These are phyloP conservation scores for Exophiala bonariae DNA, from an alignment of 2,329 filamentous ascomycete species.

Conservation along the genomic window DNA sequence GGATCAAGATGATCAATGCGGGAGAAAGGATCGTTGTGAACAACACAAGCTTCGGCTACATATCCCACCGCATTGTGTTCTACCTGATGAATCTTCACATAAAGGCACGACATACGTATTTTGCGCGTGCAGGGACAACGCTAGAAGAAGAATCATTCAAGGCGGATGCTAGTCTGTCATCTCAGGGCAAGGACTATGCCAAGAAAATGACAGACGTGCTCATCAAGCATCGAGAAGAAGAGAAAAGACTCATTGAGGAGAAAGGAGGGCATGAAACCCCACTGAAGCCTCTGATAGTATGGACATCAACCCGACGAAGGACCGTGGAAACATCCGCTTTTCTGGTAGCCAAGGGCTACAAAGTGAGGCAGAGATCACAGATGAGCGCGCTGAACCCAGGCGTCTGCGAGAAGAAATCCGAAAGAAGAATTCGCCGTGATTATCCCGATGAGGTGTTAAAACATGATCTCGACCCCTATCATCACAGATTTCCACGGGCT, in stretches of 20 bases:
- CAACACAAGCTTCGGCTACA: constrained; percentile 93
- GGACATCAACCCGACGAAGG: constrained; percentile 89
- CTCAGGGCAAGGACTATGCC: constrained; percentile 77
- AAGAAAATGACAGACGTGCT: constrained; percentile 83
- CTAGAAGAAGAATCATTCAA: constrained; percentile 91
- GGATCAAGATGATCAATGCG: constrained; percentile 99
- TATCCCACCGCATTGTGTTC: constrained; percentile 96
- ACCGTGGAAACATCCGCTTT: constrained; percentile 87
- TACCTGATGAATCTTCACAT: constrained; percentile 97
- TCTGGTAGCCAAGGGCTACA: constrained; percentile 76
- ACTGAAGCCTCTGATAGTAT: constrained; percentile 80
- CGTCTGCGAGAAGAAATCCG: constrained; percentile 90
- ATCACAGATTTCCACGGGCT: constrained; percentile 91
- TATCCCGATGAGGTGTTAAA: constrained; percentile 91
- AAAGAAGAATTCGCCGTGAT: constrained; percentile 73
- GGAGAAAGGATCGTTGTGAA: constrained; percentile 92
- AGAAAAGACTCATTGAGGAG: constrained; percentile 68
- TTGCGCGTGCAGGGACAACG: constrained; percentile 69
- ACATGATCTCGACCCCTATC: constrained; percentile 92
- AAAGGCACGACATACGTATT: constrained; percentile 59
- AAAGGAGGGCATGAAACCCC: constrained; percentile 67
- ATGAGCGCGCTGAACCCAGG: constrained; percentile 98
- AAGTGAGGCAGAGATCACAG: constrained; percentile 86
- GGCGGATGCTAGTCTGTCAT: constrained; percentile 79
- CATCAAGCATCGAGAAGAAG: constrained; percentile 77